Evolutionary conservation across 2,329 filamentous ascomycete genomes (phyloP).

Genomic region (Clarireedia paspali): DNA sequence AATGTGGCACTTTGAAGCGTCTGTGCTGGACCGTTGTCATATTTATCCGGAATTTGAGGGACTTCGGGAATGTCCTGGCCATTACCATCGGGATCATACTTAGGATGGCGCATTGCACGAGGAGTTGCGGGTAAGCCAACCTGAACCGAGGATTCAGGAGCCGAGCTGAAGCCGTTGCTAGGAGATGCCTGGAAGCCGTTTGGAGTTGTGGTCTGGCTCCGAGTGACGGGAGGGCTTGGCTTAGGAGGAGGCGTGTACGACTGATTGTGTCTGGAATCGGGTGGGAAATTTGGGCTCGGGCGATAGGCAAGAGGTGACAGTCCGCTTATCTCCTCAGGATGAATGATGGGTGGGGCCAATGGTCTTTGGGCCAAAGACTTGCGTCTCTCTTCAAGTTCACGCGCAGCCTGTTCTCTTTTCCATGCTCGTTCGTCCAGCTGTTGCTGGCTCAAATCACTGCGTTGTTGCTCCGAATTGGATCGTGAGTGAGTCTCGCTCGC

Average conservation of each 20-base stretch:
- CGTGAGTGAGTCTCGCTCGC: conserved; percentile 25
- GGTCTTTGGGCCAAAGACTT: conserved; percentile 75
- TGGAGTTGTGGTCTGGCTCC: conserved; percentile 55
- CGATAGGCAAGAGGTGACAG: conserved; percentile 26
- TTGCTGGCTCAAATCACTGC: conserved; percentile 46
- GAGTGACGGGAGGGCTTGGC: conserved; percentile 36
- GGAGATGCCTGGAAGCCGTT: conserved; percentile 22
- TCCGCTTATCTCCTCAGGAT: conserved; percentile 51
- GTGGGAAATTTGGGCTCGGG: conserved; percentile 19
- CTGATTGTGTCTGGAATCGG: conserved; percentile 8
- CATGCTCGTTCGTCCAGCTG: conserved; percentile 50
- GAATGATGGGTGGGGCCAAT: conserved; percentile 71
- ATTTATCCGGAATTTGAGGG: conserved; percentile 43
- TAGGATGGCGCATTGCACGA: conserved; percentile 76
- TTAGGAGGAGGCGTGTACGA: conserved; percentile 29
- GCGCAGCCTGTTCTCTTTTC: conserved; percentile 69
- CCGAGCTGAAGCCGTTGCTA: conserved; percentile 37
- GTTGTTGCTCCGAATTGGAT: conserved; percentile 39
- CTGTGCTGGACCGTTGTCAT: conserved; percentile 23
- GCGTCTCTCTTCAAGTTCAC: conserved; percentile 81
- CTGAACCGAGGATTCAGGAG: conserved; percentile 37
- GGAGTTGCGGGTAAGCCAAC: conserved; percentile 86
- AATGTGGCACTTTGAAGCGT: not conserved
- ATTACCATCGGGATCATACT: conserved; percentile 53
- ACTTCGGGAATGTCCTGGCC: conserved; percentile 49